These are phyloP conservation scores for Bipolaris victoriae DNA, from an alignment of 2,329 filamentous ascomycete species.

Conservation along the genomic window DNA sequence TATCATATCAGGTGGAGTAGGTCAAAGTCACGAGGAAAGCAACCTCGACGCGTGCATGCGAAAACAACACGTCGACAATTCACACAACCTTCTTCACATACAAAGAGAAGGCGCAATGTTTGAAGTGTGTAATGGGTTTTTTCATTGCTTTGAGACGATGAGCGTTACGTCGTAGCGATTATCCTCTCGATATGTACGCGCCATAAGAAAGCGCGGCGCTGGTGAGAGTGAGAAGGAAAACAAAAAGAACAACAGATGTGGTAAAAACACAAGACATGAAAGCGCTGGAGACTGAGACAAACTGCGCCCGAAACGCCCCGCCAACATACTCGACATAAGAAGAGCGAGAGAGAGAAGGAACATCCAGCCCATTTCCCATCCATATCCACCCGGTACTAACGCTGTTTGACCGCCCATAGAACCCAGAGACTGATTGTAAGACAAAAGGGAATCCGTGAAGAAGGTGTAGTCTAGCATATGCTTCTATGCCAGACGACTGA, in stretches of 20 bases:
- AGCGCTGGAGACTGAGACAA: neutral
- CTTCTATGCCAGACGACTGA: slow-evolving; percentile 15
- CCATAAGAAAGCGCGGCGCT: neutral
- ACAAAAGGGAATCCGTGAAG: slow-evolving; percentile 23
- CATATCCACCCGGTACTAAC: slow-evolving; percentile 5
- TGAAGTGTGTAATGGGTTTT: neutral
- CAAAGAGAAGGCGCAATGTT: neutral
- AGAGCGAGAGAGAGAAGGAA: slow-evolving; percentile 19
- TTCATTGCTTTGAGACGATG: slow-evolving; percentile 10
- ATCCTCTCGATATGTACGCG: neutral
- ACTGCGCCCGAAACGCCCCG: slow-evolving; percentile 32
- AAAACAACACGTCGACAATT: slow-evolving; percentile 1
- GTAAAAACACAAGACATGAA: slow-evolving; percentile 2
- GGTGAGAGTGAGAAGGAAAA: neutral
- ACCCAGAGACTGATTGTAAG: slow-evolving; percentile 24
- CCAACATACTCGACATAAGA: slow-evolving; percentile 23
- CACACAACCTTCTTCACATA: neutral
- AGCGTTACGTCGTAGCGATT: slow-evolving; percentile 8
- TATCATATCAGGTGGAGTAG: neutral
- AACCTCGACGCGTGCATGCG: slow-evolving; percentile 1
- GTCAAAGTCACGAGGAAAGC: slow-evolving; percentile 1
- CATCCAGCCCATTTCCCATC: slow-evolving; percentile 14
- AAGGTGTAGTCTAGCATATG: slow-evolving; percentile 15
- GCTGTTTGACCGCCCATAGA: slow-evolving; percentile 12
- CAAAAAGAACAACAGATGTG: neutral